Evolutionary conservation across 345 rosid genomes (phyloP), one percentile per base, ranked within the genome.

Genomic region (Populus simonii): DNA sequence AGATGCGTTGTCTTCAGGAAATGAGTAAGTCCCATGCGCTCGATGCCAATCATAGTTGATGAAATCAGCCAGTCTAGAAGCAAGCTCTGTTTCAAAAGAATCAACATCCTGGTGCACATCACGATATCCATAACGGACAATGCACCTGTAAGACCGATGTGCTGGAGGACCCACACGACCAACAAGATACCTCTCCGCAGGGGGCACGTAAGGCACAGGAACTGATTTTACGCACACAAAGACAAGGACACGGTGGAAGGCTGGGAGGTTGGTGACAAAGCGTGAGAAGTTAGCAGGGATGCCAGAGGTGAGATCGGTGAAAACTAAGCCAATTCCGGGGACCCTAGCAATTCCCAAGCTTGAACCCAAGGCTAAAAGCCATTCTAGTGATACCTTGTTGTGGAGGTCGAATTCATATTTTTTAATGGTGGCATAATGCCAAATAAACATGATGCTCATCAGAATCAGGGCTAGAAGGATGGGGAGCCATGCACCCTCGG

Each of bases 401-500:
- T 96, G 94, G 84, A 94, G 93, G 77, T 96, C 98, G 68, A 84
- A 94, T 79, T 96, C 99, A 69, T 96, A 96, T 77, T 92, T 96
- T 84, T 92, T 92, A 71, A 92, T 86, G 74, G 99, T 94, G 22
- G 93, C 89, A 73, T 94, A 96, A 79, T 94, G 98, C 99, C 99
- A 96, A 68, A 96, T 90, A 74, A 96, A 90, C 99, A 96, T 92
- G 89, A 92, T 76, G 73, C 87, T 91, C 89, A 92, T 91, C 78
- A 96, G 93, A 73, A 92, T 62, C 31, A 96, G 88, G 22, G 99
- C 98, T 63, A 94, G 85, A 83, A 96, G 99, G 77, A 96, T 94
- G 18, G 99, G 99, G 33, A 96, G 97, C 99, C 99, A 96, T 33
- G 99, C 99, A 69, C 99, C 99, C 76, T 96, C 99, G 0, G 87